A percentile compares a stretch with the other conserved stretches of the same genome.
Evolutionary conservation across 2,329 filamentous ascomycete genomes (phyloP).

Genomic region (Aspergillus transmontanensis): DNA sequence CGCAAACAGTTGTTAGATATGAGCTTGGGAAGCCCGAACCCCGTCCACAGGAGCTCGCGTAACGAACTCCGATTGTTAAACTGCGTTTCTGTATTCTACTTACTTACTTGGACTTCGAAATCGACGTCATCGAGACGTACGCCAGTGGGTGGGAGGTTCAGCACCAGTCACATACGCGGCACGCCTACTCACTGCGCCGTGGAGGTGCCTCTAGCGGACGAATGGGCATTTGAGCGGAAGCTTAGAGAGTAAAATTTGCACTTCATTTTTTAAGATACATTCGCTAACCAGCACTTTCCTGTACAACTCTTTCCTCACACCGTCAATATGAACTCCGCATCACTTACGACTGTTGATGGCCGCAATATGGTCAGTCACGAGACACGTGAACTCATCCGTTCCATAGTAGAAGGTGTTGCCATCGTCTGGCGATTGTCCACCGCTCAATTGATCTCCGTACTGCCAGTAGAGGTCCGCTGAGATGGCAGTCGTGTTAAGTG

Average conservation of each 20-base stretch:
- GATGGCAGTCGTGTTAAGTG: constrained; percentile 36
- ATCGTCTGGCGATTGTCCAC: constrained; percentile 33
- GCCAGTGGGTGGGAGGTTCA: no score
- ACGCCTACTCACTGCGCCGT: no score
- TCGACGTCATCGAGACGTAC: not conserved
- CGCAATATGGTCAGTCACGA: constrained; percentile 37
- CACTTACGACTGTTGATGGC: constrained; percentile 15
- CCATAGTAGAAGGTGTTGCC: constrained; percentile 38
- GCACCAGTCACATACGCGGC: no score
- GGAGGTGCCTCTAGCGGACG: no score
- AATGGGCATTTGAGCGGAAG: no score
- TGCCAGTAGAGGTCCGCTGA: constrained; percentile 46
- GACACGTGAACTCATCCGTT: constrained; percentile 30
- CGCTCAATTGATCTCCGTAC: constrained; percentile 34
- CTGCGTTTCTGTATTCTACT: not conserved
- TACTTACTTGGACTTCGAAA: not conserved
- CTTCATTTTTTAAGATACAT: not conserved
- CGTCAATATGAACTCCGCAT: not conserved
- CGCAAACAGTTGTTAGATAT: not conserved
- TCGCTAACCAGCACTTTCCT: not conserved
- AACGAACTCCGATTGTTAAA: not conserved
- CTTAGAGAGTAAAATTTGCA: not conserved
- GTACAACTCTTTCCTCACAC: not conserved
- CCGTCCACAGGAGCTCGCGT: not conserved
- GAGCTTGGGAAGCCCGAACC: not conserved